phyloP scores from a whole-genome alignment of 306 rosid species.

The Trichosanthes truncata region DNA sequence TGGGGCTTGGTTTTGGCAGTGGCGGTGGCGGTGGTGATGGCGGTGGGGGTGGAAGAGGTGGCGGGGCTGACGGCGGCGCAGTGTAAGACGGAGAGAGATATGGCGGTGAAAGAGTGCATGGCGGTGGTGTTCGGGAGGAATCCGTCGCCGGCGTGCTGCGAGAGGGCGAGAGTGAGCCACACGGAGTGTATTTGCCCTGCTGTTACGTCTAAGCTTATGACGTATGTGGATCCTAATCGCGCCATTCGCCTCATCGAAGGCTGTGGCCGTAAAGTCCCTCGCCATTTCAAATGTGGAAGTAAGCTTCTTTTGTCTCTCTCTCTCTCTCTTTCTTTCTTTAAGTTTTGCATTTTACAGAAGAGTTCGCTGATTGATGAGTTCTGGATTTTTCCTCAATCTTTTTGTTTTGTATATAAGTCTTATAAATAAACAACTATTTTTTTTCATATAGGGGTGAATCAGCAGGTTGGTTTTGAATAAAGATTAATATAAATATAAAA shows the following conservation, averaged over 20 bases:
- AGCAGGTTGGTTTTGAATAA: too few species aligned
- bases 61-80: not conserved
- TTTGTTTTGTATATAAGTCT: too few species aligned
- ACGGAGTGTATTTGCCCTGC: slow-evolving; percentile 11
- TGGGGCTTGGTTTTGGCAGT: not conserved
- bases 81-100: slow-evolving; percentile 11
- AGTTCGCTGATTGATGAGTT: too few species aligned
- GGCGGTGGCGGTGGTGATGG: not conserved
- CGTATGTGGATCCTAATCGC: slow-evolving; percentile 13
- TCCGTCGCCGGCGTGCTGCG: slow-evolving; percentile 17
- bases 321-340: not conserved
- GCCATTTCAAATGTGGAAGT: slow-evolving; percentile 24
- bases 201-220: slow-evolving; percentile 5
- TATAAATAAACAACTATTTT: too few species aligned
- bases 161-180: slow-evolving; percentile 11
- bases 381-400: too few species aligned
- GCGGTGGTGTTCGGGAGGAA: slow-evolving; percentile 5
- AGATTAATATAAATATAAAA: too few species aligned
- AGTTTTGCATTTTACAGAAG: too few species aligned
- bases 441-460: too few species aligned
- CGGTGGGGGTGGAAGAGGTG: not conserved
- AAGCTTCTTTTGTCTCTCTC: not conserved
- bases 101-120: slow-evolving; percentile 8
- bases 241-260: slow-evolving; percentile 9
- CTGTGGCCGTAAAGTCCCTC: slow-evolving; percentile 19